These are phyloP conservation scores for Sutorius eximius DNA, from an alignment of 1,284 basidiomycete species.

Conservation along the genomic window DNA sequence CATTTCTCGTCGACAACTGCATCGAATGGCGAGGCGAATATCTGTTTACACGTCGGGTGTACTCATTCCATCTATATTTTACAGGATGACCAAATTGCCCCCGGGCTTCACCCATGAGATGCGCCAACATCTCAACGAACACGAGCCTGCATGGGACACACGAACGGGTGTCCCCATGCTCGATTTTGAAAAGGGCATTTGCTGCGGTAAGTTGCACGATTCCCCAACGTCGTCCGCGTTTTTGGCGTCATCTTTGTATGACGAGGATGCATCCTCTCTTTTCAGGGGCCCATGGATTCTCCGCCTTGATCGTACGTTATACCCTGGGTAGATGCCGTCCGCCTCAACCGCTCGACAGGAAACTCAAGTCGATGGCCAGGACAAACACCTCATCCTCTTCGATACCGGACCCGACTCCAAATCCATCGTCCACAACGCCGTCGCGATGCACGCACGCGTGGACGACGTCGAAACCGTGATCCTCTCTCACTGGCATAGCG, in stretches of 20 bases:
- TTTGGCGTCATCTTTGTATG: not conserved
- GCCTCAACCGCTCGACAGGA: conserved; percentile 41
- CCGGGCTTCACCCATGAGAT: conserved; percentile 76
- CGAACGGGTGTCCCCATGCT: conserved; percentile 63
- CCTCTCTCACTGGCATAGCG: conserved; percentile 82
- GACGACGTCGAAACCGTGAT: conserved; percentile 62
- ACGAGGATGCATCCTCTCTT: not conserved
- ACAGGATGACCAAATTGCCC: conserved; percentile 75
- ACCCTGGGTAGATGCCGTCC: not conserved
- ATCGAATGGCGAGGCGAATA: conserved; percentile 65
- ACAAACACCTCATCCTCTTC: conserved; percentile 60
- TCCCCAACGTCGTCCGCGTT: not conserved
- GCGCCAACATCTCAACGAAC: conserved; percentile 56
- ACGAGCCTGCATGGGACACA: conserved; percentile 50
- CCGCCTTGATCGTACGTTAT: conserved; percentile 65
- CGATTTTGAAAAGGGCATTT: conserved; percentile 68
- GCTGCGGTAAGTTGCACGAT: conserved; percentile 56
- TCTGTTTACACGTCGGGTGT: not conserved
- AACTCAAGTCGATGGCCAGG: conserved; percentile 48
- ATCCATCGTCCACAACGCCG: conserved; percentile 69
- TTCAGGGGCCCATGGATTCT: conserved; percentile 78
- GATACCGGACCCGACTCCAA: conserved; percentile 79
- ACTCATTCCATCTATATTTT: not conserved
- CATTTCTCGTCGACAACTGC: conserved; percentile 73
- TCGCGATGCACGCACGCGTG: conserved; percentile 56